These are phyloP conservation scores for Kuraishia cidri DNA, from an alignment of 805 yeast genomes.

Conservation along the genomic window DNA sequence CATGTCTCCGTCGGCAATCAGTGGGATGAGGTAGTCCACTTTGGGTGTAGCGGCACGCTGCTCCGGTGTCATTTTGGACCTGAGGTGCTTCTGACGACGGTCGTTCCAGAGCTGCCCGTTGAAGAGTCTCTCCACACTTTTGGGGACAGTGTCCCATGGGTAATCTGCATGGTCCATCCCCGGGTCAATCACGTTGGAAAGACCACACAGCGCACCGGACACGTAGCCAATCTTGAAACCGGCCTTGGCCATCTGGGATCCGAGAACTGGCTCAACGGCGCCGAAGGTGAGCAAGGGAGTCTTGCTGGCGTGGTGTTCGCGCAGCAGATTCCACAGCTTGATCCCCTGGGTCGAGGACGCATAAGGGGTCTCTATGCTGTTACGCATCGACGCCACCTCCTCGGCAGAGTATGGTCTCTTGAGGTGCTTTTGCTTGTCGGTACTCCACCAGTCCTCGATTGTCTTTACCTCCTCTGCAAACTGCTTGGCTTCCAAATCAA, in stretches of 20 bases:
- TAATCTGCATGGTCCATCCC: not conserved
- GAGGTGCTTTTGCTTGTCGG: not conserved
- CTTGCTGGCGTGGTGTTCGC: not conserved
- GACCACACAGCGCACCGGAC: not conserved
- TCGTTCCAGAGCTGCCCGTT: not conserved
- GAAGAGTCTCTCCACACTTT: not conserved
- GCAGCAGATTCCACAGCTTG: not conserved
- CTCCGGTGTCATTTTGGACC: conserved; percentile 5
- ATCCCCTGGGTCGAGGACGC: not conserved
- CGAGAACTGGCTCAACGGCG: not conserved
- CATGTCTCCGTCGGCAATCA: conserved; percentile 60
- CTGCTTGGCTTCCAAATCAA: too few species aligned
- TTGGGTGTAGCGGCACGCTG: conserved; percentile 11
- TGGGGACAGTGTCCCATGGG: not conserved
- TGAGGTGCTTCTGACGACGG: conserved; percentile 8
- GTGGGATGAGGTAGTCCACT: conserved; percentile 51
- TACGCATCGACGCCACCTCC: not conserved
- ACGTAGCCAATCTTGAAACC: not conserved
- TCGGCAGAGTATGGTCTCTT: not conserved
- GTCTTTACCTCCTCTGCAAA: not conserved
- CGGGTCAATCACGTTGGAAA: not conserved
- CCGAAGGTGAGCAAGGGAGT: not conserved
- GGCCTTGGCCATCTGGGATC: not conserved
- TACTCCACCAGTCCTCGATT: not conserved
- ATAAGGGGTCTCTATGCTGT: not conserved